Conservation (phyloP, 805 yeast genomes). For the Candida michaelii region DNA sequence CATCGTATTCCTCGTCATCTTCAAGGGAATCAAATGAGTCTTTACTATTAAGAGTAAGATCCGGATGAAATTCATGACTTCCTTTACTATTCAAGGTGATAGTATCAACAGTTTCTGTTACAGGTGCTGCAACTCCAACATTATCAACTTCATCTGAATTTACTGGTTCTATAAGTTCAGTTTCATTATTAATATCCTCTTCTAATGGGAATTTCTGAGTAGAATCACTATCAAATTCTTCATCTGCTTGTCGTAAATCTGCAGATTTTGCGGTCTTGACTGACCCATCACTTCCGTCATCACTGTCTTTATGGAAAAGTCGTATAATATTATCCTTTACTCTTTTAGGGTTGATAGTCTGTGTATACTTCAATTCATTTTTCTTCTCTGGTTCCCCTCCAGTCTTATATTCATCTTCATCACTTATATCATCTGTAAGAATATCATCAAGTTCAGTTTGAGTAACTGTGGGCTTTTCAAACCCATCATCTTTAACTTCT, state of each 20-base stretch:
- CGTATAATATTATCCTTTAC: conserved; percentile 11
- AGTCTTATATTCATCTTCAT: background rate
- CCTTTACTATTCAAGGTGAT: background rate
- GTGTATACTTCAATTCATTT: conserved; percentile 10
- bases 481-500: conserved; percentile 6
- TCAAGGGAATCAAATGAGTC: conserved; percentile 18
- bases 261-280: conserved; percentile 13
- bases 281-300: conserved; percentile 16
- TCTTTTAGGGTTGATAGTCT: conserved; percentile 11
- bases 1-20: conserved; percentile 30
- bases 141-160: no score
- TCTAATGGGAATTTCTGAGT: conserved; percentile 8
- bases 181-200: background rate
- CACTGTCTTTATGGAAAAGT: conserved; percentile 14
- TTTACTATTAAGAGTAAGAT: conserved; percentile 13
- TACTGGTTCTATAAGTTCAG: no score
- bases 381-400: background rate
- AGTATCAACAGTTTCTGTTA: background rate
- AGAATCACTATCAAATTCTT: conserved; percentile 9
- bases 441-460: conserved; percentile 4
- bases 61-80: conserved; percentile 6
- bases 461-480: conserved; percentile 4
- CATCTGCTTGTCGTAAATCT: background rate
- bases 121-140: no score
- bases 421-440: conserved; percentile 1